Evolutionary conservation across 352 stramenopile genomes (phyloP).

Genomic region (Elongisporangium anandrum): DNA sequence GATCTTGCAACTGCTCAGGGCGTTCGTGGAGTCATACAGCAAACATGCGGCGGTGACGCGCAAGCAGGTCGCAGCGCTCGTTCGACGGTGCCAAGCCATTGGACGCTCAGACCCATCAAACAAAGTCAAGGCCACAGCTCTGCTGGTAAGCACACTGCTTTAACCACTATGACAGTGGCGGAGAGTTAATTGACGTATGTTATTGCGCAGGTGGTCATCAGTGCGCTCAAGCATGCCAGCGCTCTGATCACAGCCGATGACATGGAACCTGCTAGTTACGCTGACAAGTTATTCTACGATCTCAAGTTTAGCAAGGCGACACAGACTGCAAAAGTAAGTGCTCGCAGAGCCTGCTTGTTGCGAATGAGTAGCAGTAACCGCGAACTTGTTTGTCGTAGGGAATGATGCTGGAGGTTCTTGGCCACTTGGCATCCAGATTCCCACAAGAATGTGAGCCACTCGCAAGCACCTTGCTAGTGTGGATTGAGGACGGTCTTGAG

Average conservation of each 20-base stretch:
- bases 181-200: neutral
- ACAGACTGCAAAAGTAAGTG: slow-evolving; percentile 54
- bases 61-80: slow-evolving; percentile 37
- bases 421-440: slow-evolving; percentile 52
- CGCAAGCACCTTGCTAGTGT: slow-evolving; percentile 36
- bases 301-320: slow-evolving; percentile 70
- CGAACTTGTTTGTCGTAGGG: slow-evolving; percentile 18
- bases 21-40: slow-evolving; percentile 50
- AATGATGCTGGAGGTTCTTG: slow-evolving; percentile 61
- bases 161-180: neutral
- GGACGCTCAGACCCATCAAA: slow-evolving; percentile 57
- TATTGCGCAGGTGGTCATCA: slow-evolving; percentile 43
- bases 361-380: neutral
- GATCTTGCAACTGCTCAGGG: slow-evolving; percentile 43
- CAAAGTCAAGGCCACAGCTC: slow-evolving; percentile 49
- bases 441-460: slow-evolving; percentile 21
- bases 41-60: slow-evolving; percentile 39
- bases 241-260: slow-evolving; percentile 32
- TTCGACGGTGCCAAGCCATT: slow-evolving; percentile 43
- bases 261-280: slow-evolving; percentile 43
- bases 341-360: neutral
- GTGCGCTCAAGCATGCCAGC: slow-evolving; percentile 41
- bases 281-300: slow-evolving; percentile 72
- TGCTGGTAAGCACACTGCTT: slow-evolving; percentile 16
- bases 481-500: slow-evolving; percentile 66